phyloP scores from a whole-genome alignment of 169 alveolate species.

The Ichthyophthirius multifiliis region DNA sequence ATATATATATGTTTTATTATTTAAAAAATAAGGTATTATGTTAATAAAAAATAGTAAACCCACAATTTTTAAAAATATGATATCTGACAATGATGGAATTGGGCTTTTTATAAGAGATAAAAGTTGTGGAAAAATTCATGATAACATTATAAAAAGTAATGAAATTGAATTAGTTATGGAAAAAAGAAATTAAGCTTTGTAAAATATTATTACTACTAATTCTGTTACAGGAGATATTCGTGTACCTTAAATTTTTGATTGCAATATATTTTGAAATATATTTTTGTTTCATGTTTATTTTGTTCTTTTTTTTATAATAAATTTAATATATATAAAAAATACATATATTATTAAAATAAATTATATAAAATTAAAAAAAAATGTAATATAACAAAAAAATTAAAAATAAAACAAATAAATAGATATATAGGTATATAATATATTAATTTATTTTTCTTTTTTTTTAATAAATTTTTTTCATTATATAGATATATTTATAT shows the following conservation, averaged over 20 bases:
- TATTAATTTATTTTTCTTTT: no score
- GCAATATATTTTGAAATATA: slow-evolving; percentile 5
- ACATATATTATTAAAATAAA: no score
- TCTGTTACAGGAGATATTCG: slow-evolving; percentile 41
- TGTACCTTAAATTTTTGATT: slow-evolving; percentile 1
- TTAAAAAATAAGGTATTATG: slow-evolving; percentile 13
- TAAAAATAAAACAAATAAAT: no score
- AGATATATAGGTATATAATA: no score
- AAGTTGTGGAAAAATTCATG: slow-evolving; percentile 46
- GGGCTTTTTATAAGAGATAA: slow-evolving; percentile 51
- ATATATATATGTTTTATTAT: background rate
- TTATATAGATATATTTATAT: no score
- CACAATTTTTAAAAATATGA: slow-evolving; percentile 37
- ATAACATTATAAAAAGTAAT: slow-evolving; percentile 45
- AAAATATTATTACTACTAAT: slow-evolving; percentile 27
- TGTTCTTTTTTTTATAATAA: no score
- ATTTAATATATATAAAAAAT: no score
- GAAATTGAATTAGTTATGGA: slow-evolving; percentile 51
- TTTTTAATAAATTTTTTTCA: no score
- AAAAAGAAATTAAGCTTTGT: slow-evolving; percentile 25
- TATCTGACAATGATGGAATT: slow-evolving; percentile 55
- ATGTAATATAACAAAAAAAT: no score
- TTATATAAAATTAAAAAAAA: no score
- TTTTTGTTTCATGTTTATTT: no score
- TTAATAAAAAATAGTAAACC: slow-evolving; percentile 41